These are phyloP conservation scores for Gilbertella persicaria DNA, from an alignment of 371 early-diverging fungal species.

Conservation along the genomic window DNA sequence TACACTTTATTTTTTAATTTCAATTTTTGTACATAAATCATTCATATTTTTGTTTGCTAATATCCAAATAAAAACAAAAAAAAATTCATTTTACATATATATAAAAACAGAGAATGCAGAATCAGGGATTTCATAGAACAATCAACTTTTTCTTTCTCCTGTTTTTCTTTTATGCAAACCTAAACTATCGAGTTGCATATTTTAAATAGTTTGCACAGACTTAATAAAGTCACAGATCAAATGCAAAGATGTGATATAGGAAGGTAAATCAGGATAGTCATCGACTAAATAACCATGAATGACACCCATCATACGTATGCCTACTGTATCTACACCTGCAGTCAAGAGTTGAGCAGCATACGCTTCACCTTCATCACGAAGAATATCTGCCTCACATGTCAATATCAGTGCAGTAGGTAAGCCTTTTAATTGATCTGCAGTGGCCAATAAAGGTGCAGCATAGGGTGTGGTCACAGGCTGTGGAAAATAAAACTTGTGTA, in stretches of 20 bases:
- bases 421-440: conserved; percentile 15
- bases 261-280: conserved; percentile 15
- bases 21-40: not conserved
- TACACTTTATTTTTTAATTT: too few relatives aligned
- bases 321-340: conserved; percentile 23
- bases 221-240: conserved; percentile 12
- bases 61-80: not conserved
- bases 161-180: too few relatives aligned
- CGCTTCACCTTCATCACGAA: conserved; percentile 32
- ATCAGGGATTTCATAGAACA: too few relatives aligned
- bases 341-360: conserved; percentile 15
- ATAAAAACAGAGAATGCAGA: too few relatives aligned
- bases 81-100: too few relatives aligned
- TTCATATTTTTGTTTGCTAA: not conserved
- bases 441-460: conserved; percentile 14
- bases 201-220: too few relatives aligned
- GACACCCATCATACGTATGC: conserved; percentile 14
- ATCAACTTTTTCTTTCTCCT: too few relatives aligned
- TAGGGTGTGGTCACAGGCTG: conserved; percentile 4
- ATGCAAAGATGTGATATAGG: conserved; percentile 6
- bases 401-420: conserved; percentile 22
- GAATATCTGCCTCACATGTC: conserved; percentile 24
- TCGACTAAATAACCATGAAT: conserved; percentile 22
- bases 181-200: too few relatives aligned
- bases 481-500: conserved; percentile 8